These are phyloP conservation scores for Erodium maritimum DNA, from an alignment of 345 rosid genomes.

Conservation along the genomic window DNA sequence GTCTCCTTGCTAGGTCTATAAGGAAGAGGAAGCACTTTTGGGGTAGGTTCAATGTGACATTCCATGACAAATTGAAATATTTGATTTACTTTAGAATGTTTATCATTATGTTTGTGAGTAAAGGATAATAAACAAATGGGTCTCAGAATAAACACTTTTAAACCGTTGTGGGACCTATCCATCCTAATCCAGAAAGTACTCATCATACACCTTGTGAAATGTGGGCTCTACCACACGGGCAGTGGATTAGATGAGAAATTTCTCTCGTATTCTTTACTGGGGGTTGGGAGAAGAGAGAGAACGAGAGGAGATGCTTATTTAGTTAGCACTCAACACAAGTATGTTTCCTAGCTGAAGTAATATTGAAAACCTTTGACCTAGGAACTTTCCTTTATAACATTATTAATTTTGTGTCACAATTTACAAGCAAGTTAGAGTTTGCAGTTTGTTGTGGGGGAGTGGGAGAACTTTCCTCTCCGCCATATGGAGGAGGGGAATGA, in stretches of 20 bases:
- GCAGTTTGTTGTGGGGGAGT: neutral
- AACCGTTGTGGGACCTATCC: neutral
- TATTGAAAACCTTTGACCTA: neutral
- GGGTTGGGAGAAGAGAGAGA: neutral
- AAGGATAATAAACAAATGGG: neutral
- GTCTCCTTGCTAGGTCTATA: conserved; percentile 11
- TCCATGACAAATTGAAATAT: neutral
- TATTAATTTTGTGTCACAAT: neutral
- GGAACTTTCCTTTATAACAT: neutral
- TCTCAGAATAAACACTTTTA: neutral
- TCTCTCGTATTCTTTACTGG: neutral
- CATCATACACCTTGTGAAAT: neutral
- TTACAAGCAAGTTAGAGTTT: neutral
- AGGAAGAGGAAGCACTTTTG: neutral
- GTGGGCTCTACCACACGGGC: neutral
- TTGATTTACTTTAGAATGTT: neutral
- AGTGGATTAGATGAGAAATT: neutral
- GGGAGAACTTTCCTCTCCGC: neutral
- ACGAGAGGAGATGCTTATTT: neutral
- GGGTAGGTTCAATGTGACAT: neutral
- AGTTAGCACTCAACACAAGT: neutral
- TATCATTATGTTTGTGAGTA: neutral
- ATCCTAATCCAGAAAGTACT: neutral
- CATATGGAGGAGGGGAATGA: neutral
- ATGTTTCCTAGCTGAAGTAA: neutral